Evolutionary conservation across 495 filamentous ascomycete species (phyloP).

Genomic region (Daldinia bambusicola): DNA sequence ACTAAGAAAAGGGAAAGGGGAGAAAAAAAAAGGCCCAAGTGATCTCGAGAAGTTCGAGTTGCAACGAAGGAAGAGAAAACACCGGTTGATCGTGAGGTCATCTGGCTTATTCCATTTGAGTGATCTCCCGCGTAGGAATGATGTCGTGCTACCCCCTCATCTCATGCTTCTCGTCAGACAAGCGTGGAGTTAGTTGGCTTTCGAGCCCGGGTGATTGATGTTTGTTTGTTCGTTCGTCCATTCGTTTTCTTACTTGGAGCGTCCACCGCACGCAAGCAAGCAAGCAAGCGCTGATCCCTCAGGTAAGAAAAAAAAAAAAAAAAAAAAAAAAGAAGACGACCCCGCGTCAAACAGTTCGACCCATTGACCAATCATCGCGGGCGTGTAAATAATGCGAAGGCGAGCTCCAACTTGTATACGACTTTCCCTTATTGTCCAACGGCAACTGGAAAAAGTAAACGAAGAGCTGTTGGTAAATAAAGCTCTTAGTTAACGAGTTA

Average conservation of each 20-base stretch:
- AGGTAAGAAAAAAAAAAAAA: not conserved
- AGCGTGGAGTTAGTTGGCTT: conserved; percentile 24
- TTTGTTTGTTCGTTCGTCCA: not conserved
- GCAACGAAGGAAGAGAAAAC: conserved; percentile 19
- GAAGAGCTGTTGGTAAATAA: not conserved
- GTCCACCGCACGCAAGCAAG: conserved; percentile 8
- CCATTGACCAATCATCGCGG: conserved; percentile 43
- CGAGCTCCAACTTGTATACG: conserved; percentile 39
- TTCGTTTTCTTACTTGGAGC: conserved; percentile 33
- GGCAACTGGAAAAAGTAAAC: conserved; percentile 14
- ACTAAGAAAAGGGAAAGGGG: not conserved
- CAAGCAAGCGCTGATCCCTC: conserved; percentile 24
- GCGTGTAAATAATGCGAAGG: conserved; percentile 32
- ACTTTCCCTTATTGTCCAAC: conserved; percentile 41
- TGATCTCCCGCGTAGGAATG: conserved; percentile 29
- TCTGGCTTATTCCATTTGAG: conserved; percentile 24
- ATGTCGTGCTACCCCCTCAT: conserved; percentile 38
- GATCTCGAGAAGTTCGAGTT: conserved; percentile 19
- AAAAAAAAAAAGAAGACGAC: not conserved
- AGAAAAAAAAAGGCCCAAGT: not conserved
- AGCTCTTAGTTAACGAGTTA: conserved; percentile 1
- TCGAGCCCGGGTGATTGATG: conserved; percentile 26
- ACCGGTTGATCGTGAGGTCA: conserved; percentile 43
- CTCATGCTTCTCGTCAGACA: conserved; percentile 36
- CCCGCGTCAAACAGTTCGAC: conserved; percentile 34